phyloP scores from a whole-genome alignment of 2,329 filamentous ascomycete species.

The Cordyceps cicadae region DNA sequence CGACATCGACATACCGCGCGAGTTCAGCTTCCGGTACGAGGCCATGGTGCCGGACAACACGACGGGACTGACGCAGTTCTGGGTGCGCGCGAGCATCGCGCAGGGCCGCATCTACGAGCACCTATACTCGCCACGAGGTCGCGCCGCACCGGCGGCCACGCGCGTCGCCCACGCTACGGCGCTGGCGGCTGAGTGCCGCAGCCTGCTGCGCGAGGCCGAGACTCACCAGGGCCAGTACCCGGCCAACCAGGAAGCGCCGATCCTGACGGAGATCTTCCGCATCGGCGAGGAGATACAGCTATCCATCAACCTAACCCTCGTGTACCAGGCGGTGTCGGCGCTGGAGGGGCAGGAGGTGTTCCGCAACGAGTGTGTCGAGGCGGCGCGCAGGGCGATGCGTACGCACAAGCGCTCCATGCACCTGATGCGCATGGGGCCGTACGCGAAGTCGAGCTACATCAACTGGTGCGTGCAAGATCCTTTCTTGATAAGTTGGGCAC shows the following conservation, averaged over 20 bases:
- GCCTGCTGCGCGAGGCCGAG: constrained; percentile 26
- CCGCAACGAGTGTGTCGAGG: constrained; percentile 39
- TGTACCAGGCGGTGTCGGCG: constrained; percentile 45
- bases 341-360: constrained; percentile 35
- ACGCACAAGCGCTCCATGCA: constrained; percentile 39
- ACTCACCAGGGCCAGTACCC: constrained; percentile 27
- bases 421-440: constrained; percentile 30
- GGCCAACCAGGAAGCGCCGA: constrained; percentile 29
- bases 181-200: constrained; percentile 30
- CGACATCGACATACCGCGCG: constrained; percentile 45
- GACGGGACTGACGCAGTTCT: constrained; percentile 36
- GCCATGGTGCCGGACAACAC: constrained; percentile 16
- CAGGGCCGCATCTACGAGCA: constrained; percentile 52
- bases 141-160: constrained; percentile 30
- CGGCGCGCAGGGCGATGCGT: constrained; percentile 39
- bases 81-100: constrained; percentile 47
- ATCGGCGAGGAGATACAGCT: constrained; percentile 40
- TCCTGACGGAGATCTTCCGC: constrained; percentile 36
- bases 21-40: constrained; percentile 34
- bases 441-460: constrained; percentile 40
- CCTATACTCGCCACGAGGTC: constrained; percentile 39
- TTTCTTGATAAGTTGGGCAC: too few species aligned
- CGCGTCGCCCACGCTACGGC: constrained; percentile 31
- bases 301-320: constrained; percentile 39
- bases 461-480: constrained; percentile 36